Conservation (phyloP, 78 protist species). For the Andalucia godoyi region DNA sequence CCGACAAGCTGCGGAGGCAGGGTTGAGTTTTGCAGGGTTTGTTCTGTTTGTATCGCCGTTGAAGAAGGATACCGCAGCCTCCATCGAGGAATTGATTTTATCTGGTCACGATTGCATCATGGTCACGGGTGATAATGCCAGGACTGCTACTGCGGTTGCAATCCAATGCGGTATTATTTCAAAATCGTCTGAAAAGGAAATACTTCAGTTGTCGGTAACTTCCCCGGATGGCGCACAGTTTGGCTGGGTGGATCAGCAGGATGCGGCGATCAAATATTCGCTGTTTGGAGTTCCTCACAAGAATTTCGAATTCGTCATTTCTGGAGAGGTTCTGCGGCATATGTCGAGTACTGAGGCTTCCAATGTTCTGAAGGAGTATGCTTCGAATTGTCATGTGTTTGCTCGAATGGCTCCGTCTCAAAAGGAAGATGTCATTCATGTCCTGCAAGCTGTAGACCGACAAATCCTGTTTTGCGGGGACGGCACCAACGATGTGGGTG, state of each 20-base stretch:
- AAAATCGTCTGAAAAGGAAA: too few species aligned
- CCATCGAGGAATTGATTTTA: constrained; percentile 23
- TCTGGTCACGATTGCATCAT: constrained; percentile 73
- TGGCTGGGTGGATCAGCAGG: too few species aligned
- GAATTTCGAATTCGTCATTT: too few species aligned
- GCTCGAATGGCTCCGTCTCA: constrained; percentile 8
- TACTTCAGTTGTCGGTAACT: too few species aligned
- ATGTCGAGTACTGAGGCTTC: neutral
- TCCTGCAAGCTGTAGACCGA: constrained; percentile 44
- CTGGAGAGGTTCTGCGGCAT: too few species aligned
- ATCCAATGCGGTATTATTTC: constrained; percentile 30
- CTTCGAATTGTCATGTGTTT: neutral
- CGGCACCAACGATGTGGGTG: constrained; percentile 99
- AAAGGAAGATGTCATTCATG: constrained; percentile 14
- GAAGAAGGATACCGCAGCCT: constrained; percentile 48
- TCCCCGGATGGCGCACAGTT: too few species aligned
- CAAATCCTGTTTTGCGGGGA: constrained; percentile 98
- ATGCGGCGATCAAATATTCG: too few species aligned
- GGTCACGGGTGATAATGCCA: constrained; percentile 95
- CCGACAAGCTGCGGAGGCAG: too few species aligned
- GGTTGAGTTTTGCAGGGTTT: constrained; percentile 87
- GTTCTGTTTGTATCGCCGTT: constrained; percentile 65
- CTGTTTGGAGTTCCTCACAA: too few species aligned
- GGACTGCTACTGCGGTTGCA: constrained; percentile 94
- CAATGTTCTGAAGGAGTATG: neutral